Conservation (phyloP, 306 rosid species). For the Citrullus colocynthis region DNA sequence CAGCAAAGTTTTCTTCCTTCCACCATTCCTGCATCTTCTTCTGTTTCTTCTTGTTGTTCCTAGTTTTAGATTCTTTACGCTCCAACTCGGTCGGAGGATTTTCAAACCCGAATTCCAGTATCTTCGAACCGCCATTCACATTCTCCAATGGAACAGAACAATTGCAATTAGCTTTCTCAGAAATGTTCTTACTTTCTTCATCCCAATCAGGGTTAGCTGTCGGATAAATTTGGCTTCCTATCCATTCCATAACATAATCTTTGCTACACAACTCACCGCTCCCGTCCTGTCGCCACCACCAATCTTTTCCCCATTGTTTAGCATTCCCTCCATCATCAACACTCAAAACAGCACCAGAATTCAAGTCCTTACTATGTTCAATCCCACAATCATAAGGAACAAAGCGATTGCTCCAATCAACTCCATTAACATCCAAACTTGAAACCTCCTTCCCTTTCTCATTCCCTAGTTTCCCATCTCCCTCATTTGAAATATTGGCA, state of each 20-base stretch:
- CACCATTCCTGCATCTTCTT: slow-evolving; percentile 98
- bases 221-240: slow-evolving; percentile 92
- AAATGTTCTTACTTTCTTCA: slow-evolving; percentile 50
- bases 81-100: slow-evolving; percentile 20
- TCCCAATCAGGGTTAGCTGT: slow-evolving; percentile 68
- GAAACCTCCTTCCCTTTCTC: slow-evolving; percentile 71
- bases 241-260: slow-evolving; percentile 94
- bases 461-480: slow-evolving; percentile 41
- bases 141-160: slow-evolving; percentile 35
- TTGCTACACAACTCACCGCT: slow-evolving; percentile 69
- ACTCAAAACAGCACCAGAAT: slow-evolving; percentile 21
- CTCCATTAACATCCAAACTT: slow-evolving; percentile 35
- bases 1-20: slow-evolving; percentile 87
- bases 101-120: slow-evolving; percentile 23
- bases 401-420: slow-evolving; percentile 57
- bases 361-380: slow-evolving; percentile 68
- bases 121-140: slow-evolving; percentile 28
- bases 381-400: slow-evolving; percentile 70
- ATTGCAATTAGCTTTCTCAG: slow-evolving; percentile 31
- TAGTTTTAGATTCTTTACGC: slow-evolving; percentile 32
- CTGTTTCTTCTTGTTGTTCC: slow-evolving; percentile 49
- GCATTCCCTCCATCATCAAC: slow-evolving; percentile 46
- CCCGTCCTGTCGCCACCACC: slow-evolving; percentile 99
- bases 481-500: slow-evolving; percentile 48
- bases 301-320: slow-evolving; percentile 81